Evolutionary conservation across 2,329 filamentous ascomycete species (phyloP).

Genomic region (Cladophialophora yegresii): DNA sequence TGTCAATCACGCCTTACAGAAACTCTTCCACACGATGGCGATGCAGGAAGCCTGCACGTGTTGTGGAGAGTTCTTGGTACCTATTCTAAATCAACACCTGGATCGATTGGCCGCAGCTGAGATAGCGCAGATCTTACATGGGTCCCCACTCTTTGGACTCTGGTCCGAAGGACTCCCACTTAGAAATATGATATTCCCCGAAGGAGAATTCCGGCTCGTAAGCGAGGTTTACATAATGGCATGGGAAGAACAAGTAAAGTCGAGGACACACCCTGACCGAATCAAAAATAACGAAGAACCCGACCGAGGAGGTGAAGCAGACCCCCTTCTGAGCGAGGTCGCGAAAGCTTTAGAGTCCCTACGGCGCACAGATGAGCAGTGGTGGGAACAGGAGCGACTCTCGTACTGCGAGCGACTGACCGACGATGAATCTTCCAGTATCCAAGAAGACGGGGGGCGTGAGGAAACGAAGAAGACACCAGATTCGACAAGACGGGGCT

Average conservation of each 20-base stretch:
- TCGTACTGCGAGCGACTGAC: too few species aligned
- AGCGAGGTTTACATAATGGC: not conserved
- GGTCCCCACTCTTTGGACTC: not conserved
- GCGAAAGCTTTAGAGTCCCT: not conserved
- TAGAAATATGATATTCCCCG: not conserved
- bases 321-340: not conserved
- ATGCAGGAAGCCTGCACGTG: too few species aligned
- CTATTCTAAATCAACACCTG: not conserved
- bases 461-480: too few species aligned
- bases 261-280: too few species aligned
- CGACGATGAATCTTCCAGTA: too few species aligned
- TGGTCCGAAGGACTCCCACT: too few species aligned
- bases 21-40: not conserved
- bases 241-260: not conserved
- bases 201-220: not conserved
- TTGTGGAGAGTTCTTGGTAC: not conserved
- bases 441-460: too few species aligned
- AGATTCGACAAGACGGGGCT: too few species aligned
- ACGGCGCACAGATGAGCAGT: too few species aligned
- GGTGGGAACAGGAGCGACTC: too few species aligned
- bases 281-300: not conserved
- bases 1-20: not conserved
- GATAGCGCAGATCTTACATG: constrained; percentile 1
- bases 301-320: not conserved
- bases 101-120: not conserved